Base-by-base conservation (phyloP, 1,139 yeast species). In the Kodamaea sp. region DNA sequence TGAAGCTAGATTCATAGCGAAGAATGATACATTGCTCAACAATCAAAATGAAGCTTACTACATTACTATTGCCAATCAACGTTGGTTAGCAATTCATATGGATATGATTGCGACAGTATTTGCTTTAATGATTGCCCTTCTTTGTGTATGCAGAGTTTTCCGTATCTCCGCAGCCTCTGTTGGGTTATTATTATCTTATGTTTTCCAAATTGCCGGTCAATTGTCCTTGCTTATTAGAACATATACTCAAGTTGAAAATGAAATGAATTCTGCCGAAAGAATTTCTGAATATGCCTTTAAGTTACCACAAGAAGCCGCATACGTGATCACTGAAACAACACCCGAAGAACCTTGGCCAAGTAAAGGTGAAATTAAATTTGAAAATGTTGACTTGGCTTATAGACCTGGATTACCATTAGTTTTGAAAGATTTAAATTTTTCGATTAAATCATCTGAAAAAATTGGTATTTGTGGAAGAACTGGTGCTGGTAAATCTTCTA, bases 261-360 rank as follows among this genome's bases (percentile, higher is more conserved):
- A 83, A 54, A 76, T 87, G 88, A 85, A 84, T 53, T 80, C 94
- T 6, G 92, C 82, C n/a, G 96, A 88, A 63, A 75, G 96, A 56
- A 62, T 88, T 38, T 73, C 78, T 44, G 75, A 81, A 41, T 86
- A 86, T 59, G 92, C 90, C 1, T 69, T 49, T 39, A 48, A 58
- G 29, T 53, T 70, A 39, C 73, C 70, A 5, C 63, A 62, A 42
- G 75, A 70, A 47, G 67, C 68, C 4, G 53, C 67, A 0, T 75
- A 76, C 27, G 40, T 43, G 7, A 50, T 49, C 22, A 68, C 74
- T 0, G 85, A 75, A 35, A 66, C 70, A 1, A 62, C 72, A 2
- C 90, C 94, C 5, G 64, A 67, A 3, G 69, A 71, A 7, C 41
- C 54, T 3, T 70, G 75, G 75, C 75, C 75, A 10, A 47, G 47